Base-by-base conservation (phyloP, 2,329 filamentous ascomycete genomes). In the Pseudopyricularia javanii region DNA sequence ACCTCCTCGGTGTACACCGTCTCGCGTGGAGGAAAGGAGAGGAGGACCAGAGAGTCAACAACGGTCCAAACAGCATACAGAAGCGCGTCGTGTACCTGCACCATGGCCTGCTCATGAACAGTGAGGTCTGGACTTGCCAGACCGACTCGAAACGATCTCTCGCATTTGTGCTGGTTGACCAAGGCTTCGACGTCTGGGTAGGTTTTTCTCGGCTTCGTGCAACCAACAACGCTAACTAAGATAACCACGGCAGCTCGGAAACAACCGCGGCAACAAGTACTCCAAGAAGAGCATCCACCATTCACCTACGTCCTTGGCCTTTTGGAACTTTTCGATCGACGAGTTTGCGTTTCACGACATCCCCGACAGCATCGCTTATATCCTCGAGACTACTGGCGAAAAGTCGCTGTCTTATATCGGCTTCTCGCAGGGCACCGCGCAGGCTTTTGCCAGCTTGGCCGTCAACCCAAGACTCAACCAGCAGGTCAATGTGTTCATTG, bases 251-350 rank as follows among this genome's bases (percentile, higher is more conserved):
- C 55, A 87, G 88, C 76, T 98, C 56, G 93, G 93, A 50, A 98
- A 98, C 68, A 98, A 98, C 63, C 84, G 93, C 34, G 93, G 93
- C 50, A 98, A 98, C 76, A 98, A 98, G 66, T 98, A 98, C 70
- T 95, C 90, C 47, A 98, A 97, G 68, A 98, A 98, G 70, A 91
- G 84, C 2, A 80, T 91, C 51, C 78, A 84, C 55, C 74, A 75
- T 57, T 85, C 88, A 0, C 91, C 93, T 0, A 85, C 81, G 1
- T 85, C 86, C 2, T 72, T 77, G 35, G 75, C 80, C 14, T 98
- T 98, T 67, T 98, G 93, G 93, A 85, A 96, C 66, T 98, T 98
- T 65, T 95, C 89, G 51, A 97, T 98, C 64, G 93, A 98, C 65
- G 88, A 98, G 64, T 98, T 98, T 64, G 93, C 93, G 49, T 95